These are phyloP conservation scores for Ogataea kodamae DNA, from an alignment of 805 yeast genomes.

Conservation along the genomic window DNA sequence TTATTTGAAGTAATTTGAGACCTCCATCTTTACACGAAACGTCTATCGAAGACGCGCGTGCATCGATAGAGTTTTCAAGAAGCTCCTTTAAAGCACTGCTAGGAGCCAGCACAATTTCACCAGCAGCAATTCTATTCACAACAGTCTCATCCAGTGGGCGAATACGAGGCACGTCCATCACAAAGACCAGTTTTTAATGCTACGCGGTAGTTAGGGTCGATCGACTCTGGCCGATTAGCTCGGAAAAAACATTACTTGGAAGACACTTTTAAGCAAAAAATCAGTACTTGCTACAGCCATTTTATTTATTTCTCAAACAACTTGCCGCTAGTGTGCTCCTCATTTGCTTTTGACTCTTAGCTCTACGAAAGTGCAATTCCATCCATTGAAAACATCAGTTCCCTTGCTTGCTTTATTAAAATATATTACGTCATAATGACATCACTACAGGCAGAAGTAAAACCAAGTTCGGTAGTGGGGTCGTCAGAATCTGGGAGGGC, in stretches of 20 bases:
- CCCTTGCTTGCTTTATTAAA: constrained; percentile 1
- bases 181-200: neutral
- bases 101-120: constrained; percentile 92
- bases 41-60: constrained; percentile 70
- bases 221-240: too few relatives aligned
- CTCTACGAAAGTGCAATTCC: neutral
- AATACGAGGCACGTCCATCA: constrained; percentile 17
- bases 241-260: too few relatives aligned
- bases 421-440: constrained; percentile 15
- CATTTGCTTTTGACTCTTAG: neutral
- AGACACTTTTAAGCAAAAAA: too few relatives aligned
- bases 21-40: constrained; percentile 91
- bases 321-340: neutral
- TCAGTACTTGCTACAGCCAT: too few relatives aligned
- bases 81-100: constrained; percentile 92
- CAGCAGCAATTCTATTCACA: constrained; percentile 92
- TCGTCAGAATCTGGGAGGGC: constrained; percentile 12
- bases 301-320: neutral
- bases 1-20: constrained; percentile 73
- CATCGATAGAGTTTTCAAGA: constrained; percentile 90
- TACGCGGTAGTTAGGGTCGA: constrained; percentile 2
- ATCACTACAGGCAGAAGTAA: constrained; percentile 16
- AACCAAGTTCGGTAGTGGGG: constrained; percentile 4
- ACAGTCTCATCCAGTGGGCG: constrained; percentile 59
- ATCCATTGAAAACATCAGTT: neutral